Evolutionary conservation across 495 filamentous ascomycete genomes (phyloP).

Genomic region (Penicillium cinerascens): DNA sequence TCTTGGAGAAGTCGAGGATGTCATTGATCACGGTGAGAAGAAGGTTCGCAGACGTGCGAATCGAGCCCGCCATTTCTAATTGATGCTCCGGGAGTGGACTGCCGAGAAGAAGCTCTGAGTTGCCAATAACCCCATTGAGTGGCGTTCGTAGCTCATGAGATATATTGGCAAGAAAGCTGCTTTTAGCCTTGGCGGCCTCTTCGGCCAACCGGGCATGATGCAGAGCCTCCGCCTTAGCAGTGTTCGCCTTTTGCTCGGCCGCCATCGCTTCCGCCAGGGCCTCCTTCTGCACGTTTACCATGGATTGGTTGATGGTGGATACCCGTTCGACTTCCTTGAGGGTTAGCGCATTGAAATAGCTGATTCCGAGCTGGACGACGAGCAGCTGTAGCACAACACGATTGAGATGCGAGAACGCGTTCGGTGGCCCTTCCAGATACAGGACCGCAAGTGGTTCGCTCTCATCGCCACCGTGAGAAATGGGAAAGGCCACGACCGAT

Average conservation of each 20-base stretch:
- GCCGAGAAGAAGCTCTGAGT: constrained; percentile 75
- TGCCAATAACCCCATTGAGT: constrained; percentile 80
- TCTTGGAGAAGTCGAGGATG: constrained; percentile 83
- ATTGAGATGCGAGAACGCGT: constrained; percentile 78
- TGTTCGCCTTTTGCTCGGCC: constrained; percentile 72
- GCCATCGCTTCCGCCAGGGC: constrained; percentile 61
- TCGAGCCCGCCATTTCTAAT: constrained; percentile 77
- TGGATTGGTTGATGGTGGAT: constrained; percentile 69
- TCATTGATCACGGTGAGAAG: constrained; percentile 87
- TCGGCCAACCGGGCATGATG: constrained; percentile 79
- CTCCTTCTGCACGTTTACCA: constrained; percentile 78
- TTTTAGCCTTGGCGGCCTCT: constrained; percentile 82
- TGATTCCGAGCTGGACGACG: constrained; percentile 81
- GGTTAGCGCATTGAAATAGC: constrained; percentile 75
- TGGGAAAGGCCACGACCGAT: constrained; percentile 28
- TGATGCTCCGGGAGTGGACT: constrained; percentile 71
- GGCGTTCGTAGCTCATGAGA: constrained; percentile 79
- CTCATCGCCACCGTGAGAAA: constrained; percentile 37
- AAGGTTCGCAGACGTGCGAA: constrained; percentile 83
- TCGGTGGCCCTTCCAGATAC: constrained; percentile 56
- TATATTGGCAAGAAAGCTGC: constrained; percentile 84
- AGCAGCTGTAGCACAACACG: constrained; percentile 76
- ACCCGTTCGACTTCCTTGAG: constrained; percentile 73
- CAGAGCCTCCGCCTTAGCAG: constrained; percentile 71
- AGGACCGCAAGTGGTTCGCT: constrained; percentile 72